Base-by-base conservation (phyloP, 441 rosid species). In the Rhodomyrtus psidioides region DNA sequence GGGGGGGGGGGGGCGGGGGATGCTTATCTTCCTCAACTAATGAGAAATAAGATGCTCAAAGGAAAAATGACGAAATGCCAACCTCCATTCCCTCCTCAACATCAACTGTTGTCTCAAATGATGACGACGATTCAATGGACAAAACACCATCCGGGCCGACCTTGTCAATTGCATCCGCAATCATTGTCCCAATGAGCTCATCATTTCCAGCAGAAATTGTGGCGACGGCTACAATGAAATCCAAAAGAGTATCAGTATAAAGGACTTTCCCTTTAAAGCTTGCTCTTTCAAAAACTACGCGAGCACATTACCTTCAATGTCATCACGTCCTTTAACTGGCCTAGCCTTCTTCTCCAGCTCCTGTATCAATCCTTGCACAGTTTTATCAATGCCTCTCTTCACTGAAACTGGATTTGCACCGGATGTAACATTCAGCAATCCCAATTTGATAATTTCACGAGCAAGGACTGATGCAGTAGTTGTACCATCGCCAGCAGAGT, bases 51-150 rank as follows among this genome's bases (percentile, higher is more conserved):
- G 9, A 16, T 2, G 1, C 57, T 8, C 7, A 21, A 85, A 57
- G 26, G 49, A 83, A 83, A 82, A 70, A 60, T 90, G 85, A 24
- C 1, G 21, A 53, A 30, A 44, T 44, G 65, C 85, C 15, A 7
- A 97, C 99, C 98, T 96, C 98, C 98, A 93, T 96, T 90, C 99
- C 99, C 90, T 97, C 99, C 89, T 96, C 99, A 85, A 97, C 98
- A 85, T 95, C 98, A 30, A 97, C 98, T 0, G 97, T 94, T 26
- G 99, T 97, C 92, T 97, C 99, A 82, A 95, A 97, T 0, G 99
- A 97, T 23, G 99, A 96, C 27, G 99, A 97, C 56, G 99, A 97
- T 88, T 97, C 99, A 86, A 97, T 97, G 79, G 99, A 97, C 90
- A 97, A 62, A 84, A 96, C 99, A 90, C 99, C 99, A 91, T 97